Evolutionary conservation across 352 stramenopile genomes (phyloP).

Genomic region (Phytophthora chlamydospora): DNA sequence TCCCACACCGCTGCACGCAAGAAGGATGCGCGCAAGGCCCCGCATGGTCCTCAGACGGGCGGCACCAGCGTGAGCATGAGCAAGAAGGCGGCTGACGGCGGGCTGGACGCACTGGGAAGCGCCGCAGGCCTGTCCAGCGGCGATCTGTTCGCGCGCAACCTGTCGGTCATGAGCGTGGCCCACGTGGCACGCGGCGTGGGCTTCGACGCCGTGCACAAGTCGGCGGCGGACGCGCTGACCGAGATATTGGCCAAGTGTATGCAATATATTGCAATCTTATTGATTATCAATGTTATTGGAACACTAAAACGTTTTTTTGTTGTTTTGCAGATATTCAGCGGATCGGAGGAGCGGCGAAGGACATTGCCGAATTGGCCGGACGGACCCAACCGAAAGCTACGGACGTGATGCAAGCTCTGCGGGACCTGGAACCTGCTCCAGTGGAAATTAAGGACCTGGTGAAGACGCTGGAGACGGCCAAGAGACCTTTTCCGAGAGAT

Average conservation of each 20-base stretch:
- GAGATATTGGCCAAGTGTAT: constrained; percentile 63
- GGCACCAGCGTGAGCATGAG: constrained; percentile 57
- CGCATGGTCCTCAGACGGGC: constrained; percentile 8
- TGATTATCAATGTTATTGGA: constrained; percentile 13
- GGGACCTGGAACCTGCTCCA: constrained; percentile 49
- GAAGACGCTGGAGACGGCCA: constrained; percentile 58
- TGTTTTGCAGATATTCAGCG: constrained; percentile 52
- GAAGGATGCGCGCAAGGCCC: constrained; percentile 30
- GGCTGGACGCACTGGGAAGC: constrained; percentile 22
- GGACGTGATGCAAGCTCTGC: constrained; percentile 53
- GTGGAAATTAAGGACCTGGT: constrained; percentile 57
- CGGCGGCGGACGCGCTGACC: constrained; percentile 51
- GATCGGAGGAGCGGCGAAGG: constrained; percentile 54
- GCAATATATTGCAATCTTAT: constrained; percentile 22
- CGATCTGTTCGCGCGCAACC: constrained; percentile 53
- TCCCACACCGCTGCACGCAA: constrained; percentile 19
- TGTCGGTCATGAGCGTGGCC: constrained; percentile 58
- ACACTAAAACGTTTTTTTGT: constrained; percentile 2
- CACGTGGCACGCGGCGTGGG: constrained; percentile 55
- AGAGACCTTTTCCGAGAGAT: constrained; percentile 60
- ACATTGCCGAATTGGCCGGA: constrained; percentile 60
- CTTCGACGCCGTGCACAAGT: constrained; percentile 63
- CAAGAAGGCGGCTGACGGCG: constrained; percentile 37
- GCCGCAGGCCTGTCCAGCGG: constrained; percentile 36
- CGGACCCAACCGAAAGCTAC: constrained; percentile 54